Percentiles rank a stretch among this genome's conserved stretches.
phyloP scores from a whole-genome alignment of 495 filamentous ascomycete species.

The Chlorociboria aeruginascens region DNA sequence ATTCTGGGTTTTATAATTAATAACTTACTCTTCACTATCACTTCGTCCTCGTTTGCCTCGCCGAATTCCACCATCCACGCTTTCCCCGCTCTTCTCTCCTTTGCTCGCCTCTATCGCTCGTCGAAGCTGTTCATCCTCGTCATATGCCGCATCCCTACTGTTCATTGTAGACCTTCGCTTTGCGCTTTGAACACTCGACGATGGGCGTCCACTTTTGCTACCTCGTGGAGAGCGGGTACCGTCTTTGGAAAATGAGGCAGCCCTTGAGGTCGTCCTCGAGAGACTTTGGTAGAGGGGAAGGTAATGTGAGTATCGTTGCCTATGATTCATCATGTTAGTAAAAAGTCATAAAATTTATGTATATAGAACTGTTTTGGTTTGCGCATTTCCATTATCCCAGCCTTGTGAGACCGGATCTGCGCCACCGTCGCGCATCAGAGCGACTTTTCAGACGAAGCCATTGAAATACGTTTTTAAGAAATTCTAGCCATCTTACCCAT shows the following conservation, averaged over 20 bases:
- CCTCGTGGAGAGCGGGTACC: constrained; percentile 35
- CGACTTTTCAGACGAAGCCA: constrained; percentile 29
- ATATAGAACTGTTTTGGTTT: constrained; percentile 1
- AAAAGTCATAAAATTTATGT: constrained; percentile 1
- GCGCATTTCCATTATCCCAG: constrained; percentile 19
- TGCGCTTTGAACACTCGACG: constrained; percentile 34
- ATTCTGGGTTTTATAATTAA: background rate
- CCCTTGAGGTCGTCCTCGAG: constrained; percentile 34
- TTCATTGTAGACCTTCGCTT: constrained; percentile 97
- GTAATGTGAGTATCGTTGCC: constrained; percentile 44
- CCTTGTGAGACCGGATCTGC: constrained; percentile 32
- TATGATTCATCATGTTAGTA: constrained; percentile 22
- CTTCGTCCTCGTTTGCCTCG: constrained; percentile 76
- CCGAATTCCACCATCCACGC: constrained; percentile 37
- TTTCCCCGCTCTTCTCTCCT: constrained; percentile 40
- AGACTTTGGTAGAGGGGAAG: constrained; percentile 37
- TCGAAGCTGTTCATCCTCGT: constrained; percentile 83
- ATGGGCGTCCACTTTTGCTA: constrained; percentile 34
- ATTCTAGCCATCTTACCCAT: constrained; percentile 58
- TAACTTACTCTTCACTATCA: constrained; percentile 80
- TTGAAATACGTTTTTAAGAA: constrained; percentile 1
- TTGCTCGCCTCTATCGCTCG: constrained; percentile 93
- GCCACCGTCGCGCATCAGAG: constrained; percentile 32
- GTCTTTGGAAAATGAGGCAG: constrained; percentile 47
- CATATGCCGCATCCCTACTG: constrained; percentile 87